Conservation (phyloP, 2,329 filamentous ascomycete species). For the Seiridium unicorne region DNA sequence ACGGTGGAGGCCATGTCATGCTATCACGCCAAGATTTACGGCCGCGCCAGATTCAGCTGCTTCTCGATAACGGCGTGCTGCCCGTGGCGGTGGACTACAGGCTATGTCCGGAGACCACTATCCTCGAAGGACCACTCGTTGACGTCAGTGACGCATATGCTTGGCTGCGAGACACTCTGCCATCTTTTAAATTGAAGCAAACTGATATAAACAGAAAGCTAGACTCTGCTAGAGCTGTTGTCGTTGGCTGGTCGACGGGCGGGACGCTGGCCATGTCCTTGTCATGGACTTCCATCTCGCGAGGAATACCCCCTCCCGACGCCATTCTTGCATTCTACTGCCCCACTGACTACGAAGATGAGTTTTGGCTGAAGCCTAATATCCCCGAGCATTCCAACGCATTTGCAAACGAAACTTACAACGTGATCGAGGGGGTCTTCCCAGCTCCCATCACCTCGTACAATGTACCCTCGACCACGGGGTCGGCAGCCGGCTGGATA, state of each 20-base stretch:
- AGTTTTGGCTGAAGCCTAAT: not conserved
- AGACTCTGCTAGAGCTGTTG: conserved; percentile 31
- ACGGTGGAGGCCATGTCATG: conserved; percentile 40
- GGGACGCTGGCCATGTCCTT: conserved; percentile 43
- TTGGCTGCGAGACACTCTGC: conserved; percentile 31
- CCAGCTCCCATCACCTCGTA: conserved; percentile 7
- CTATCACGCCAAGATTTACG: conserved; percentile 34
- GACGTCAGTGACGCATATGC: conserved; percentile 40
- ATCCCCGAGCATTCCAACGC: conserved; percentile 14
- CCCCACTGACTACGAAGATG: conserved; percentile 23
- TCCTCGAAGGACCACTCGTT: conserved; percentile 42
- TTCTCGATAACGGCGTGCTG: conserved; percentile 39
- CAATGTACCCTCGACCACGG: not conserved
- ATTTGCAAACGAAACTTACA: conserved; percentile 5
- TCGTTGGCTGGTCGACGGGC: conserved; percentile 47
- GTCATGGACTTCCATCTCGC: conserved; percentile 29
- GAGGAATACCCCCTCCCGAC: conserved; percentile 32
- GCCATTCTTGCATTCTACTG: conserved; percentile 45
- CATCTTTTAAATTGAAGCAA: not conserved
- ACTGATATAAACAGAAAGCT: conserved; percentile 9
- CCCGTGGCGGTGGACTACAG: conserved; percentile 49
- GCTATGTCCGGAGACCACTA: conserved; percentile 44
- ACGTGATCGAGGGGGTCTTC: too few species aligned
- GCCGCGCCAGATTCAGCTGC: conserved; percentile 30
- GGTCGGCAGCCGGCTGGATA: not conserved